These are phyloP conservation scores for Capronia coronata DNA, from an alignment of 2,329 filamentous ascomycete genomes.

Conservation along the genomic window DNA sequence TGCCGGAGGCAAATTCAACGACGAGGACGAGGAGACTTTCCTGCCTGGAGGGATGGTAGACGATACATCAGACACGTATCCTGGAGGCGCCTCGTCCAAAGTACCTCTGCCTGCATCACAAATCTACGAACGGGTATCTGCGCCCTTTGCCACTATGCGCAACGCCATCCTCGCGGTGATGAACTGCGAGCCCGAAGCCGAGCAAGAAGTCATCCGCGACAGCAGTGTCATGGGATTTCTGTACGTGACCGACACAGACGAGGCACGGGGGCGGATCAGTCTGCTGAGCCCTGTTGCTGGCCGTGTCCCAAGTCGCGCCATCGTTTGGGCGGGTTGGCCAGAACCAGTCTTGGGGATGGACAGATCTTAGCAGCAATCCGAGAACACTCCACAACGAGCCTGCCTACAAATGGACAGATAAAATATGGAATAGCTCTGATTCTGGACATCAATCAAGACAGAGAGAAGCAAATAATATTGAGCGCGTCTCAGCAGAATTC, in stretches of 20 bases:
- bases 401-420: neutral
- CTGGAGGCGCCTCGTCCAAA: constrained; percentile 11
- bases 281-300: constrained; percentile 79
- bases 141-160: constrained; percentile 49
- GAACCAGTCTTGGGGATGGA: constrained; percentile 75
- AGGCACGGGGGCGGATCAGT: constrained; percentile 70
- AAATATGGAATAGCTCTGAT: too few relatives aligned
- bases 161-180: constrained; percentile 82
- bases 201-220: constrained; percentile 61
- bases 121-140: constrained; percentile 31
- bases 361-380: constrained; percentile 37
- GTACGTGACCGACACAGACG: constrained; percentile 87
- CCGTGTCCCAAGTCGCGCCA: constrained; percentile 67
- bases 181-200: constrained; percentile 63
- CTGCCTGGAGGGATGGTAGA: constrained; percentile 36
- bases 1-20: constrained; percentile 9
- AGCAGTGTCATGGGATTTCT: constrained; percentile 86
- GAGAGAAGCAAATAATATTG: too few relatives aligned
- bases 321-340: constrained; percentile 82
- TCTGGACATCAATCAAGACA: too few relatives aligned
- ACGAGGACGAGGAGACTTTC: constrained; percentile 42
- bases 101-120: constrained; percentile 25
- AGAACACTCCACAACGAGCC: neutral
- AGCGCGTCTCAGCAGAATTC: too few relatives aligned
- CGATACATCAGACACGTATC: constrained; percentile 24